These are phyloP conservation scores for Penicillium sp. DNA, from an alignment of 2,329 filamentous ascomycete species.

Conservation along the genomic window DNA sequence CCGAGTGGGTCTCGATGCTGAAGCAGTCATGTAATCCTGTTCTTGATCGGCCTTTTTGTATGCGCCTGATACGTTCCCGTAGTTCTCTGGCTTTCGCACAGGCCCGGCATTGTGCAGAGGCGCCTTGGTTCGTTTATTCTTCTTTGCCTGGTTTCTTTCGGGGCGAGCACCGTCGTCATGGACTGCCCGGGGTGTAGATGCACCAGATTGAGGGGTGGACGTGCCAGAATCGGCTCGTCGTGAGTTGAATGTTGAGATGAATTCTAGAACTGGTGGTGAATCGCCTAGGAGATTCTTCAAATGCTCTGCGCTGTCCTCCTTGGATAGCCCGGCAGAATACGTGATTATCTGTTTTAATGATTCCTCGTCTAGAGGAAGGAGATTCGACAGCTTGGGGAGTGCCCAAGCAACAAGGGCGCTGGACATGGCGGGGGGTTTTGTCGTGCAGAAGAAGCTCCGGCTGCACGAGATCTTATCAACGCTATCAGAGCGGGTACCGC, in stretches of 20 bases:
- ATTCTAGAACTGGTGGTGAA: slow-evolving; percentile 68
- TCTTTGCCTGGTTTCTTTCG: slow-evolving; percentile 42
- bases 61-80: slow-evolving; percentile 61
- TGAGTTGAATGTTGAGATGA: slow-evolving; percentile 71
- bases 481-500: slow-evolving; percentile 5
- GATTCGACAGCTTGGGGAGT: slow-evolving; percentile 66
- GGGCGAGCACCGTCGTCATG: slow-evolving; percentile 11
- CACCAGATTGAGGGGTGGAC: slow-evolving; percentile 14
- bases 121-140: slow-evolving; percentile 56
- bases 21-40: slow-evolving; percentile 66
- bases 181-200: slow-evolving; percentile 1
- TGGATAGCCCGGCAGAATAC: slow-evolving; percentile 74
- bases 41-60: slow-evolving; percentile 71
- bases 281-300: slow-evolving; percentile 86
- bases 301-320: slow-evolving; percentile 73
- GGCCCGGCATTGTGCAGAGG: slow-evolving; percentile 59
- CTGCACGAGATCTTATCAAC: neutral
- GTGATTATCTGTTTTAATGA: slow-evolving; percentile 80
- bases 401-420: slow-evolving; percentile 51
- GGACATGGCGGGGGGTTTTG: slow-evolving; percentile 21
- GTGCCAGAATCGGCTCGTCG: slow-evolving; percentile 44
- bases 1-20: slow-evolving; percentile 35
- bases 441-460: neutral
- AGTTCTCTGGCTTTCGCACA: slow-evolving; percentile 60
- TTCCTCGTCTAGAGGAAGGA: slow-evolving; percentile 80